Conservation (phyloP, 2,329 filamentous ascomycete species). For the Arthrinium puccinioides region DNA sequence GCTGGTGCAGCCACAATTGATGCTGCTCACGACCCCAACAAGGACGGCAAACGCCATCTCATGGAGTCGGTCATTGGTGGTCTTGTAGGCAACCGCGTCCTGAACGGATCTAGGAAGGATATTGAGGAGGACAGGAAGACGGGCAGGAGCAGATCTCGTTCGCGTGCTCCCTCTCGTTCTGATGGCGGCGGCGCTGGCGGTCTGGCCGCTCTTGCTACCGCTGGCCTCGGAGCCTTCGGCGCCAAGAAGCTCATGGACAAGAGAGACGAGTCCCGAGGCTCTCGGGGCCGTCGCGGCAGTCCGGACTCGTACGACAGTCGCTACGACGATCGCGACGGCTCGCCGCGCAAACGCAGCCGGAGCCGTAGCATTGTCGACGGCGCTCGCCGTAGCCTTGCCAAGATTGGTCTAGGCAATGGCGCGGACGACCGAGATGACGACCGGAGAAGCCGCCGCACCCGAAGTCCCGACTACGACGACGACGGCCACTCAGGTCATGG, state of each 20-base stretch:
- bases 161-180: conserved; percentile 51
- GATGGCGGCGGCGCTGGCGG: conserved; percentile 38
- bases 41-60: conserved; percentile 76
- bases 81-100: conserved; percentile 74
- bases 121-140: conserved; percentile 54
- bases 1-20: conserved; percentile 81
- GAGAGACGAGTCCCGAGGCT: conserved; percentile 34
- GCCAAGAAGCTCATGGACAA: conserved; percentile 51
- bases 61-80: conserved; percentile 85
- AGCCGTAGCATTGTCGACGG: conserved; percentile 60
- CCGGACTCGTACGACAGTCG: conserved; percentile 39
- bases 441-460: conserved; percentile 23
- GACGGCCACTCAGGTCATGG: conserved; percentile 21
- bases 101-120: conserved; percentile 69
- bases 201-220: conserved; percentile 56
- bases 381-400: conserved; percentile 54
- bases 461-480: conserved; percentile 27
- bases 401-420: conserved; percentile 50
- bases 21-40: conserved; percentile 60
- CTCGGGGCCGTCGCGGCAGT: conserved; percentile 43
- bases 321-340: conserved; percentile 23
- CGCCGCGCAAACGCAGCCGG: conserved; percentile 39
- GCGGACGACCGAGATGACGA: conserved; percentile 37
- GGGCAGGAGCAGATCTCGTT: conserved; percentile 63
- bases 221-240: conserved; percentile 52